phyloP scores from a whole-genome alignment of 75 land plant species.

The Azolla pinnata region DNA sequence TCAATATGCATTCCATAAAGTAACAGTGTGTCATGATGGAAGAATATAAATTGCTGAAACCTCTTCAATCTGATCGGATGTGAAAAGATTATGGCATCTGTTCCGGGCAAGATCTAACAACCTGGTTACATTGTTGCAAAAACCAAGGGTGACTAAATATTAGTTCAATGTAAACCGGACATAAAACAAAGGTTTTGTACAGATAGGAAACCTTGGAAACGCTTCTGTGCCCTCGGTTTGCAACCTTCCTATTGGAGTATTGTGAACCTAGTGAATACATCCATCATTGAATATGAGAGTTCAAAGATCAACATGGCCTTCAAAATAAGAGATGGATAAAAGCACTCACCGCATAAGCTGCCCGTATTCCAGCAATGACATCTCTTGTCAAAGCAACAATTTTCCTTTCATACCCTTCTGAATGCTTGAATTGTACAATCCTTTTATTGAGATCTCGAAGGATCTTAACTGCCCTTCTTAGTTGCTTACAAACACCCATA shows the following conservation, averaged over 20 bases:
- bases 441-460: slow-evolving; percentile 12
- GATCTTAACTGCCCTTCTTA: slow-evolving; percentile 23
- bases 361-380: slow-evolving; percentile 43
- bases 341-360: slow-evolving; percentile 19
- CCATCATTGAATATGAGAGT: too few species aligned
- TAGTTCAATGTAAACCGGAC: too few species aligned
- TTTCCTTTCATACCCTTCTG: slow-evolving; percentile 6
- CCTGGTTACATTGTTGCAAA: slow-evolving; percentile 25
- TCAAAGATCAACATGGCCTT: neutral
- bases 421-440: neutral
- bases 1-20: neutral
- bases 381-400: slow-evolving; percentile 19
- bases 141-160: neutral
- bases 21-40: neutral
- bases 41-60: slow-evolving; percentile 15
- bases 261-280: slow-evolving; percentile 41
- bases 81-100: slow-evolving; percentile 29
- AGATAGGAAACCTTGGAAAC: slow-evolving; percentile 50
- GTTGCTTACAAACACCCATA: slow-evolving; percentile 23
- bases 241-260: slow-evolving; percentile 26
- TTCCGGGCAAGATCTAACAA: slow-evolving; percentile 40
- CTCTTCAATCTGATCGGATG: slow-evolving; percentile 54
- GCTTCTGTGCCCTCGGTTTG: slow-evolving; percentile 40
- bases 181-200: too few species aligned
- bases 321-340: neutral